These are phyloP conservation scores for Osmanthus fragrans DNA, from an alignment of 257 asterid genomes.

Conservation along the genomic window DNA sequence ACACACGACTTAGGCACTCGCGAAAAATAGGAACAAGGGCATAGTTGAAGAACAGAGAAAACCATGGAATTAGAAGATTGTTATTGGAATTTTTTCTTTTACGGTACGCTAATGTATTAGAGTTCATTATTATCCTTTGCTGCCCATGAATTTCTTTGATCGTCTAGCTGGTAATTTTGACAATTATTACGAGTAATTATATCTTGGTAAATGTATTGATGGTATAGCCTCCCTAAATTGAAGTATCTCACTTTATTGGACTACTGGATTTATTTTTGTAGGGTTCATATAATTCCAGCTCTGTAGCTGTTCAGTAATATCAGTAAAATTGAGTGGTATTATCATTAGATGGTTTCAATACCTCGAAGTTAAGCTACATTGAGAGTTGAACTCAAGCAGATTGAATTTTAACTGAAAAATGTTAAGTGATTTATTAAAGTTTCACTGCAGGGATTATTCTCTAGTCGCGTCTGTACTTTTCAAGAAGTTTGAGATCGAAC, in stretches of 20 bases:
- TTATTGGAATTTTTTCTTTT: neutral
- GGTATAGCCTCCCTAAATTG: neutral
- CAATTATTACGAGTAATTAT: neutral
- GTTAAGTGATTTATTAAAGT: neutral
- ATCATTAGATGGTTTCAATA: neutral
- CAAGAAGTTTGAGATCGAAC: conserved; percentile 7
- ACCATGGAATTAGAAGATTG: neutral
- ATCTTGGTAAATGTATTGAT: neutral
- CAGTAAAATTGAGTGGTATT: neutral
- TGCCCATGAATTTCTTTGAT: neutral
- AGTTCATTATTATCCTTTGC: neutral
- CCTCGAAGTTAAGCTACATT: neutral
- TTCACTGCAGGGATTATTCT: neutral
- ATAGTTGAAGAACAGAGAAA: neutral
- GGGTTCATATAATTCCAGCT: neutral
- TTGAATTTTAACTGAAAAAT: neutral
- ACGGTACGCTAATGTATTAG: neutral
- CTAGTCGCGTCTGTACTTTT: neutral
- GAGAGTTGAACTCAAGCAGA: neutral
- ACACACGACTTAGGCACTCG: neutral
- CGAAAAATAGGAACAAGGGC: neutral
- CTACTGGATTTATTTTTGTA: neutral
- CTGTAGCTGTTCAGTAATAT: neutral
- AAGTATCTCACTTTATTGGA: neutral
- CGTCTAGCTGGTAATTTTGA: neutral